Conservation (phyloP, 805 yeast species). For the Candida broadrunensis region DNA sequence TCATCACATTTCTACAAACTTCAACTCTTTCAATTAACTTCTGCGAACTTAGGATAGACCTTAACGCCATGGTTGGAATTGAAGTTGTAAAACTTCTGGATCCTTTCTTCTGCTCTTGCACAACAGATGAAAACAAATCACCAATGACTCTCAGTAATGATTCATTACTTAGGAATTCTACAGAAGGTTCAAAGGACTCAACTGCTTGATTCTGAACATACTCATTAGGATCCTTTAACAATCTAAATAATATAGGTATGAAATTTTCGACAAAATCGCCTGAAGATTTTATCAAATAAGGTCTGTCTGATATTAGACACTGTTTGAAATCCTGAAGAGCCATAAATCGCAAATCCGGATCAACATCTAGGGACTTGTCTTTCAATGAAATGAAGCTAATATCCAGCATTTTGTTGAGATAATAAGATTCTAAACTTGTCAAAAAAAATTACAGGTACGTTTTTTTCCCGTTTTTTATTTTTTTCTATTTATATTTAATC, state of each 20-base stretch:
- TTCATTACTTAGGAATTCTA: constrained; percentile 33
- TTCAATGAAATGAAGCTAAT: constrained; percentile 27
- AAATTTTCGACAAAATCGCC: too few relatives aligned
- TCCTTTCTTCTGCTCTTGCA: constrained; percentile 14
- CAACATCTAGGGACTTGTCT: constrained; percentile 59
- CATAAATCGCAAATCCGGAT: constrained; percentile 83
- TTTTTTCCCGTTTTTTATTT: too few relatives aligned
- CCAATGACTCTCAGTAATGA: constrained; percentile 26
- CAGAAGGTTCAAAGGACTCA: constrained; percentile 48
- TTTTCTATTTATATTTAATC: too few relatives aligned
- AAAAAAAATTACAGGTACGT: too few relatives aligned
- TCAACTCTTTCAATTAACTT: constrained; percentile 8
- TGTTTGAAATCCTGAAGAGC: constrained; percentile 72
- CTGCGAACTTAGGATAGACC: constrained; percentile 34
- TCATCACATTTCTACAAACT: constrained; percentile 30
- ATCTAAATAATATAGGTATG: constrained; percentile 37
- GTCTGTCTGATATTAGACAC: constrained; percentile 21
- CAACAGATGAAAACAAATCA: constrained; percentile 20
- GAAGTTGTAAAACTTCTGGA: constrained; percentile 39
- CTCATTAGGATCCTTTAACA: constrained; percentile 58
- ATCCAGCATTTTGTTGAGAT: constrained; percentile 20
- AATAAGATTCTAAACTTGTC: too few relatives aligned
- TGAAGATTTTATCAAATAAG: too few relatives aligned
- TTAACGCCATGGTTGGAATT: constrained; percentile 52
- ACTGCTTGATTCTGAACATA: constrained; percentile 78